These are phyloP conservation scores for Pythium biforme DNA, from an alignment of 352 stramenopile genomes.

Conservation along the genomic window DNA sequence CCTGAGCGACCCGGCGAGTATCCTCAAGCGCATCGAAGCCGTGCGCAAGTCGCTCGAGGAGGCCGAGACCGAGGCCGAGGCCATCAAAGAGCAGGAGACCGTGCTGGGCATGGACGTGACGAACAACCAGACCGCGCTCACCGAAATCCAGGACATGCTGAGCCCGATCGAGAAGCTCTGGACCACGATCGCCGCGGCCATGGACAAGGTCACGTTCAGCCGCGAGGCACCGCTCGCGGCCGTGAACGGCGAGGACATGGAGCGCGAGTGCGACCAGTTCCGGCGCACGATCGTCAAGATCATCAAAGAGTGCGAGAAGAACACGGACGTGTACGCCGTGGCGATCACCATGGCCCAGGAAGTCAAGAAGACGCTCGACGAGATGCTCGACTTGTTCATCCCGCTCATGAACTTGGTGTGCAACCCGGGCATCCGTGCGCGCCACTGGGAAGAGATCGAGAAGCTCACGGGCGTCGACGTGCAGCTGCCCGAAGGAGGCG, in stretches of 20 bases:
- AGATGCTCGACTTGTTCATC: slow-evolving; percentile 88
- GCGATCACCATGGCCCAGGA: slow-evolving; percentile 79
- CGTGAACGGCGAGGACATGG: slow-evolving; percentile 85
- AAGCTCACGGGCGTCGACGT: slow-evolving; percentile 86
- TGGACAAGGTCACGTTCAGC: slow-evolving; percentile 74
- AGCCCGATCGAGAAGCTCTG: slow-evolving; percentile 88
- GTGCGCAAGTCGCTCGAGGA: slow-evolving; percentile 82
- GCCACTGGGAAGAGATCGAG: slow-evolving; percentile 94
- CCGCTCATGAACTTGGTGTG: slow-evolving; percentile 92
- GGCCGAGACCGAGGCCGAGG: slow-evolving; percentile 75
- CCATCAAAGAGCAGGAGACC: slow-evolving; percentile 87
- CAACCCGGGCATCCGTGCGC: slow-evolving; percentile 88
- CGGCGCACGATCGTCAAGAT: slow-evolving; percentile 86
- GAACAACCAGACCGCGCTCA: slow-evolving; percentile 78
- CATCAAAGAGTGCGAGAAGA: slow-evolving; percentile 90
- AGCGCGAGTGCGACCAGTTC: slow-evolving; percentile 87
- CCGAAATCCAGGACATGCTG: slow-evolving; percentile 75
- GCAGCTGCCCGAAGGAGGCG: slow-evolving; percentile 71
- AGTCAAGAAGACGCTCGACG: slow-evolving; percentile 79
- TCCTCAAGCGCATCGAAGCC: slow-evolving; percentile 79
- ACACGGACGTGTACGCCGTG: slow-evolving; percentile 78
- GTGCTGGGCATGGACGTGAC: slow-evolving; percentile 82
- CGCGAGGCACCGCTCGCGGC: slow-evolving; percentile 57
- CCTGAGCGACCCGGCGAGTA: slow-evolving; percentile 71
- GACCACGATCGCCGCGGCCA: slow-evolving; percentile 77